A percentile compares a stretch with the other conserved stretches of the same genome.
These are phyloP conservation scores for Colletotrichum tropicale DNA, from an alignment of 2,329 filamentous ascomycete genomes.

Conservation along the genomic window DNA sequence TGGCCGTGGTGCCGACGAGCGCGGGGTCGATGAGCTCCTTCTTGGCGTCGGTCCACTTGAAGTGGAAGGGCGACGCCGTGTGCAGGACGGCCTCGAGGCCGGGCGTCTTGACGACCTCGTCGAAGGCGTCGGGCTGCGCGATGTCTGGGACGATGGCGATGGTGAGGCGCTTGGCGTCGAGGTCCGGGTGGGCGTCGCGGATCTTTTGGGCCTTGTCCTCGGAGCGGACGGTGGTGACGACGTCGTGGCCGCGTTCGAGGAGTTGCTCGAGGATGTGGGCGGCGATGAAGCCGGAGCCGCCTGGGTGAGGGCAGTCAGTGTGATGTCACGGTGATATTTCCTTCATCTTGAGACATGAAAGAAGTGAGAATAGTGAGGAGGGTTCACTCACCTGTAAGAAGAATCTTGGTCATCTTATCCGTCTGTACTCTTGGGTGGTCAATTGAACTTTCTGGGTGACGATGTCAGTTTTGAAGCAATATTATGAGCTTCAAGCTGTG, in stretches of 20 bases:
- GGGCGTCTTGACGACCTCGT: constrained; percentile 59
- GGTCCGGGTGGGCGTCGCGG: constrained; percentile 49
- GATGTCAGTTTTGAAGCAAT: not conserved
- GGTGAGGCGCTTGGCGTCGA: constrained; percentile 47
- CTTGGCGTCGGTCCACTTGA: constrained; percentile 53
- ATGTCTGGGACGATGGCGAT: constrained; percentile 77
- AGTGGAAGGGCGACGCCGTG: constrained; percentile 66
- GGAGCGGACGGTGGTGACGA: constrained; percentile 61
- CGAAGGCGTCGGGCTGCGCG: constrained; percentile 74
- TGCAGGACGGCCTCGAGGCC: constrained; percentile 62
- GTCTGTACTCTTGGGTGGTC: not conserved
- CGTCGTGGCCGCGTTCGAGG: constrained; percentile 52
- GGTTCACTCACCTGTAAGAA: constrained; percentile 46
- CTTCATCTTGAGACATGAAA: not conserved
- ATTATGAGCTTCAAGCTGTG: not conserved
- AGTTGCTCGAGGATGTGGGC: constrained; percentile 61
- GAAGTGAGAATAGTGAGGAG: not conserved
- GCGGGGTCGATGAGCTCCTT: constrained; percentile 64
- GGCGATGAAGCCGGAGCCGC: constrained; percentile 58
- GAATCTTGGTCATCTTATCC: constrained; percentile 48
- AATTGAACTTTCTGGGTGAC: not conserved
- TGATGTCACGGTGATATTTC: not conserved
- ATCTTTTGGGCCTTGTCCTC: constrained; percentile 59
- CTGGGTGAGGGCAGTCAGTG: constrained; percentile 26
- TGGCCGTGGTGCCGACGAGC: constrained; percentile 66